Percentiles rank a stretch among this genome's conserved stretches.
phyloP scores from a whole-genome alignment of 345 rosid species.

The Populus tremula region DNA sequence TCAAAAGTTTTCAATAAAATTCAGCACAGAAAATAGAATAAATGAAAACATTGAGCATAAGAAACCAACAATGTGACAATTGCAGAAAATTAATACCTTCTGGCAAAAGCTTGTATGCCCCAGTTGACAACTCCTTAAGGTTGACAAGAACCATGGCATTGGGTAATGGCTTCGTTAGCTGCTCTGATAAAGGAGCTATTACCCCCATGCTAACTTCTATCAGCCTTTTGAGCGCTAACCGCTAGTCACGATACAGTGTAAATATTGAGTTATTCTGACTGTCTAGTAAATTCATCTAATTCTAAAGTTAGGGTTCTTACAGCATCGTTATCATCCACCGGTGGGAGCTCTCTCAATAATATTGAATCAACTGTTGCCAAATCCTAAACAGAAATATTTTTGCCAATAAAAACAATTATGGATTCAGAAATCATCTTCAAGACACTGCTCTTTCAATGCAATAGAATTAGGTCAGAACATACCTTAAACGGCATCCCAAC shows the following conservation, averaged over 20 bases:
- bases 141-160: slow-evolving; percentile 89
- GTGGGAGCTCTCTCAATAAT: slow-evolving; percentile 81
- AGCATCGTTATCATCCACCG: slow-evolving; percentile 72
- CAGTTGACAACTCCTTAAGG: slow-evolving; percentile 79
- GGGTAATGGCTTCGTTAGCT: slow-evolving; percentile 90
- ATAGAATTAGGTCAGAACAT: slow-evolving; percentile 13
- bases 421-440: not conserved
- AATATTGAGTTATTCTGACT: slow-evolving; percentile 21
- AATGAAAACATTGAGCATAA: slow-evolving; percentile 1
- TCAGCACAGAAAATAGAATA: slow-evolving; percentile 3
- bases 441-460: slow-evolving; percentile 8
- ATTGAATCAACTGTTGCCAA: slow-evolving; percentile 92
- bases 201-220: slow-evolving; percentile 93
- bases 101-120: slow-evolving; percentile 93
- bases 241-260: slow-evolving; percentile 43
- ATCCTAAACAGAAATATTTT: slow-evolving; percentile 49
- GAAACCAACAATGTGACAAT: slow-evolving; percentile 7
- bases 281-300: not conserved
- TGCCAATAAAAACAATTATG: slow-evolving; percentile 19
- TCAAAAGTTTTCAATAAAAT: slow-evolving; percentile 2
- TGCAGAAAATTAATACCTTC: slow-evolving; percentile 56
- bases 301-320: slow-evolving; percentile 48
- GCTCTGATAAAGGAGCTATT: slow-evolving; percentile 86
- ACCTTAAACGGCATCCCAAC: slow-evolving; percentile 99
- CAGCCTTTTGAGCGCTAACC: slow-evolving; percentile 89